Evolutionary conservation across 2,329 filamentous ascomycete species (phyloP), one percentile per base, ranked within the genome.

Genomic region (Diaporthe ampelina): DNA sequence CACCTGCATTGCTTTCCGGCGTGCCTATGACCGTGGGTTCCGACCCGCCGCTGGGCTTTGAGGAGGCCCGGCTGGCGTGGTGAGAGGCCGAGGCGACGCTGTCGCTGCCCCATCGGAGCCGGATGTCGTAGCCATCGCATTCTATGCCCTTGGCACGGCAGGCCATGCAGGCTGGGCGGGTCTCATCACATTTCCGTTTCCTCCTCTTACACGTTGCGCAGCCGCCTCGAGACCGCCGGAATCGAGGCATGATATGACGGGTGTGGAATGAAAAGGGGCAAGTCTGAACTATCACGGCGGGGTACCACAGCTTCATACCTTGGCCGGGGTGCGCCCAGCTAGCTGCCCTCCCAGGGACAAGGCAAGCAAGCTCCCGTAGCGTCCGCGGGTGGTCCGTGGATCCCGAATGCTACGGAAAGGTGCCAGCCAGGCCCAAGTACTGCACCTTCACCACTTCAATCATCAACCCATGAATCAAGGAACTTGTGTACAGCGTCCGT

Each of bases 161-260:
- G 10, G 61, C 61, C 26, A 50, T 50, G 45, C 61, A 67, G 3
- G 43, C 21, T 21, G 61, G 61, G 29, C 61, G 61, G 19, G 61
- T 67, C 61, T 67, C 61, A 24, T 67, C 61, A 24, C 61, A 67
- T 35, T 67, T 67, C 2, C 61, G 43, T 5, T 67, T 67, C 43
- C 61, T 67, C 45, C 61, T 29, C 45, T 52, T 67, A 24, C 61
- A 67, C 26, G 61, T 67, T 37, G 43, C 61, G 61, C 61, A 67
- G 19, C 61, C 61, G 19, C 61, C 61, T n/a, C 61, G 26, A 24
- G 61, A 67, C 61, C 61, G 61, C 3, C 29, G 61, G 29, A 67
- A 67, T 67, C 43, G 61, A 67, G 61, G 61, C 61, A 67, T 67
- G 61, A 52, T 67, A 37, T 67, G 26, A 52, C 43, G 43, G 45